These are phyloP conservation scores for Triticum dicoccoides DNA, from an alignment of 176 grass and related monocot species.

Conservation along the genomic window DNA sequence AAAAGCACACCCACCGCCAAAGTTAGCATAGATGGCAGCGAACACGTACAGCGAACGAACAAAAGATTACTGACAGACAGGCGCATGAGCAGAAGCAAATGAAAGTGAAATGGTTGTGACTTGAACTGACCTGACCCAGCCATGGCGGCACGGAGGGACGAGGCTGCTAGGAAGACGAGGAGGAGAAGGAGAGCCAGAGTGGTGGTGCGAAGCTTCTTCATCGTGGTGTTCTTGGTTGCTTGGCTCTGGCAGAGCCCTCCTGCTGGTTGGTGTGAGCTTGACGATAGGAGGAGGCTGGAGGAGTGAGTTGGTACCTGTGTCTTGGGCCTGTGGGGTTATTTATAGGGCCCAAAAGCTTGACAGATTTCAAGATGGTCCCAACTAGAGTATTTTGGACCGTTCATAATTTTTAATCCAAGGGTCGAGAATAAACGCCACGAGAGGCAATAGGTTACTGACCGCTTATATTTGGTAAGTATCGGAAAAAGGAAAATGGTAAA, in stretches of 20 bases:
- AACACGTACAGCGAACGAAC: neutral
- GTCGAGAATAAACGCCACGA: too few relatives aligned
- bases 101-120: neutral
- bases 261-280: neutral
- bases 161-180: slow-evolving; percentile 39
- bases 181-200: slow-evolving; percentile 27
- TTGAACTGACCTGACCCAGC: slow-evolving; percentile 55
- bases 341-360: slow-evolving; percentile 15
- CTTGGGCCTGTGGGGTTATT: slow-evolving; percentile 25
- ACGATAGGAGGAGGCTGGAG: neutral
- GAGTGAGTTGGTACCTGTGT: neutral
- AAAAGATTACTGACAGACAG: too few relatives aligned
- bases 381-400: too few relatives aligned
- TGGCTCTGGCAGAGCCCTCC: neutral
- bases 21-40: neutral
- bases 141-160: slow-evolving; percentile 39
- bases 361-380: too few relatives aligned
- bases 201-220: slow-evolving; percentile 48
- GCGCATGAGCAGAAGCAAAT: too few relatives aligned
- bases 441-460: too few relatives aligned
- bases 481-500: too few relatives aligned
- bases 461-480: too few relatives aligned
- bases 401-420: too few relatives aligned
- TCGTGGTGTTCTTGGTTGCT: neutral
- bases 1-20: neutral